Conservation (phyloP, 2,329 filamentous ascomycete genomes). For the Trichoderma brevicompactum region DNA sequence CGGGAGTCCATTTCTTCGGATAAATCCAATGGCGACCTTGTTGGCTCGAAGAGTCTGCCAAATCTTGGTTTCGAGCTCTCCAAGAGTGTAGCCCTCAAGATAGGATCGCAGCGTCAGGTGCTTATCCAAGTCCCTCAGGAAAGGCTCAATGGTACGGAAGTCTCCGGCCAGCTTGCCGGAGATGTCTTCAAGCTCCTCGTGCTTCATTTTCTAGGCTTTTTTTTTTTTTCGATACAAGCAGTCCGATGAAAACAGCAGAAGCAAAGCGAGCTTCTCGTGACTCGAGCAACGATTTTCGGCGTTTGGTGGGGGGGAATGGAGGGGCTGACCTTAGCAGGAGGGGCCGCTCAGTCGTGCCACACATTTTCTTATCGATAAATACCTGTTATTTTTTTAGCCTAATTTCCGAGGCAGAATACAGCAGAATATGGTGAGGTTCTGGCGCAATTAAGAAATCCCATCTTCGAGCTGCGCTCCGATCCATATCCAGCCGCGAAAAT, state of each 20-base stretch:
- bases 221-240: slow-evolving; percentile 32
- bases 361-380: slow-evolving; percentile 35
- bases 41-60: slow-evolving; percentile 85
- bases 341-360: slow-evolving; percentile 17
- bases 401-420: slow-evolving; percentile 35
- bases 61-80: slow-evolving; percentile 76
- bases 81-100: slow-evolving; percentile 78
- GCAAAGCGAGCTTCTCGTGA: slow-evolving; percentile 31
- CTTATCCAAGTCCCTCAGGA: slow-evolving; percentile 78
- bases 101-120: slow-evolving; percentile 87
- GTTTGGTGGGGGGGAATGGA: slow-evolving; percentile 35
- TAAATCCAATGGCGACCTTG: slow-evolving; percentile 78
- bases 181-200: slow-evolving; percentile 58
- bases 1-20: slow-evolving; percentile 75
- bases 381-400: slow-evolving; percentile 32
- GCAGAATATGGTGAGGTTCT: slow-evolving; percentile 13
- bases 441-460: slow-evolving; percentile 28
- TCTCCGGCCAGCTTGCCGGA: slow-evolving; percentile 62
- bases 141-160: slow-evolving; percentile 80
- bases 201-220: slow-evolving; percentile 52
- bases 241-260: slow-evolving; percentile 17
- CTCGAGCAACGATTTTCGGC: slow-evolving; percentile 36
- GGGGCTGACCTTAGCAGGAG: slow-evolving; percentile 31
- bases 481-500: slow-evolving; percentile 43
- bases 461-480: slow-evolving; percentile 38